Evolutionary conservation across 1,139 yeast genomes (phyloP).

Genomic region (Geotrichum cucujoidarum): DNA sequence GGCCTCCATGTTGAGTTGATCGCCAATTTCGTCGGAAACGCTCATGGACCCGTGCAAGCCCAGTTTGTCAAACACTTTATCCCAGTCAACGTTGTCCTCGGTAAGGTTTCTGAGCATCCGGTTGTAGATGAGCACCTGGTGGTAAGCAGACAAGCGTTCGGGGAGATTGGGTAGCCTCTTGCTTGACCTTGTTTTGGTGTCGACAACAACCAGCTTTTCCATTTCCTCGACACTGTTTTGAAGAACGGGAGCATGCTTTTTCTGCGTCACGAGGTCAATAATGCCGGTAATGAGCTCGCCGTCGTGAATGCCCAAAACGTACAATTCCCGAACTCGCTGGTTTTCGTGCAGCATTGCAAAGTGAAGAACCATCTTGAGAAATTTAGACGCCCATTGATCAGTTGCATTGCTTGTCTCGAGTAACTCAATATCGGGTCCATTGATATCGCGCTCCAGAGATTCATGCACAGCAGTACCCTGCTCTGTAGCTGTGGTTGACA

Average conservation of each 20-base stretch:
- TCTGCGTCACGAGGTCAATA: slow-evolving; percentile 30
- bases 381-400: background rate
- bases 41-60: background rate
- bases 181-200: slow-evolving; percentile 33
- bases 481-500: slow-evolving; percentile 23
- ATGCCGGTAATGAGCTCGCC: slow-evolving; percentile 31
- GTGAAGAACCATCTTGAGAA: background rate
- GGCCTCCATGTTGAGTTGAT: background rate
- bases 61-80: background rate
- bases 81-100: background rate
- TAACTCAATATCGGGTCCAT: background rate
- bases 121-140: slow-evolving; percentile 35
- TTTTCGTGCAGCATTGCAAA: slow-evolving; percentile 18
- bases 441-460: slow-evolving; percentile 25
- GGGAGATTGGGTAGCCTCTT: slow-evolving; percentile 23
- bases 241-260: too few species aligned
- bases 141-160: slow-evolving; percentile 34
- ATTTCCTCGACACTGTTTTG: too few species aligned
- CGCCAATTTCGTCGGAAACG: background rate
- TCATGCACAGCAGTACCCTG: slow-evolving; percentile 32
- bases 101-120: slow-evolving; percentile 24
- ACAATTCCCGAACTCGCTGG: slow-evolving; percentile 31
- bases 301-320: slow-evolving; percentile 30
- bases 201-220: slow-evolving; percentile 25
- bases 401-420: background rate